phyloP scores from a whole-genome alignment of 352 stramenopile species.

The Phytophthora ramorum region DNA sequence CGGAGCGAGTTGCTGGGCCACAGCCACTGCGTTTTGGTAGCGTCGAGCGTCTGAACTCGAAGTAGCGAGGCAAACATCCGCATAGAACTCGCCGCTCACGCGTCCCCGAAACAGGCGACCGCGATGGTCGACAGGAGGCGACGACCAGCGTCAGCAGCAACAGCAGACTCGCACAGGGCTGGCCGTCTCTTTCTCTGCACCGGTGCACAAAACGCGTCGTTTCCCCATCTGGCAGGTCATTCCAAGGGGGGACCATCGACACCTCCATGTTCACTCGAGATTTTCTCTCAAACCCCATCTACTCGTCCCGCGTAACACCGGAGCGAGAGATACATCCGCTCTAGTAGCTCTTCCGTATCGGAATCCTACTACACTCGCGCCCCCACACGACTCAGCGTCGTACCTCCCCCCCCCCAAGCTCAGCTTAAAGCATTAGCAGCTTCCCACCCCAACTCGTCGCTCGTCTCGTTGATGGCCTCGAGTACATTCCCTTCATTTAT shows the following conservation, averaged over 20 bases:
- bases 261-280: constrained; percentile 38
- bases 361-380: constrained; percentile 46
- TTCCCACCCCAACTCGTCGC: constrained; percentile 37
- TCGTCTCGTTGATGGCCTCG: constrained; percentile 39
- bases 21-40: constrained; percentile 7
- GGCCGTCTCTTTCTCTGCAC: constrained; percentile 36
- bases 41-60: constrained; percentile 4
- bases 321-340: constrained; percentile 47
- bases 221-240: constrained; percentile 5
- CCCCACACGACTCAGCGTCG: constrained; percentile 43
- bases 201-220: constrained; percentile 36
- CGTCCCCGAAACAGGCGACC: constrained; percentile 23
- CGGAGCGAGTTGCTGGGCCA: not conserved
- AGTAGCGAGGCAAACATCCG: constrained; percentile 3
- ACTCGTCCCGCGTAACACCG: constrained; percentile 41
- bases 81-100: constrained; percentile 11
- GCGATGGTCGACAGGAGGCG: not conserved
- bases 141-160: not conserved
- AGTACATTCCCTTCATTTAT: constrained; percentile 55
- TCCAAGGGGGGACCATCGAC: constrained; percentile 33
- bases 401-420: constrained; percentile 32
- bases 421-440: constrained; percentile 23
- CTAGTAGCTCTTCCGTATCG: constrained; percentile 49
- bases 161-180: constrained; percentile 22
- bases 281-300: constrained; percentile 54